phyloP scores from a whole-genome alignment of 495 filamentous ascomycete species.

The Aspergillus conjunctus region DNA sequence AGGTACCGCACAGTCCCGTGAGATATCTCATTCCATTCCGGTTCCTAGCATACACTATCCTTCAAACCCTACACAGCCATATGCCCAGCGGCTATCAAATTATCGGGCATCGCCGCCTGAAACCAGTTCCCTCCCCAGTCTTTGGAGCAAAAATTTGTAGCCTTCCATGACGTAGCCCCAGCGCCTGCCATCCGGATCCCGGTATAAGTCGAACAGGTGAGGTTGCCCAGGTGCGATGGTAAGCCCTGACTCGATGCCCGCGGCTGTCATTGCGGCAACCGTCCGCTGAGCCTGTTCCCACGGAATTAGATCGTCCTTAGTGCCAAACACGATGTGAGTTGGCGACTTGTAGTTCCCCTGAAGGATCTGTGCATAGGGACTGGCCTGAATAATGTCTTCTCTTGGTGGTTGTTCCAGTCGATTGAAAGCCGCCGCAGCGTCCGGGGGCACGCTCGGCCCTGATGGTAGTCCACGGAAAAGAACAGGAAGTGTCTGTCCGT shows the following conservation, averaged over 20 bases:
- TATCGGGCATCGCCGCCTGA: too few relatives aligned
- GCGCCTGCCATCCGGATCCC: too few relatives aligned
- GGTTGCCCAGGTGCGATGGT: background rate
- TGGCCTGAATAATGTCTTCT: constrained; percentile 35
- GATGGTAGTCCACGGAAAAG: constrained; percentile 25
- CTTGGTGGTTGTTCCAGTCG: constrained; percentile 21
- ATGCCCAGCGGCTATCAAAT: too few relatives aligned
- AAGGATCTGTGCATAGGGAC: constrained; percentile 23
- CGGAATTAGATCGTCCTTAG: constrained; percentile 48
- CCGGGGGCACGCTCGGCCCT: too few relatives aligned
- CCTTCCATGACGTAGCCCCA: too few relatives aligned
- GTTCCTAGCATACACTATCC: too few relatives aligned
- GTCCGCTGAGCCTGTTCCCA: constrained; percentile 42
- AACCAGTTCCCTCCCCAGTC: too few relatives aligned
- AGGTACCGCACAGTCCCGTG: too few relatives aligned
- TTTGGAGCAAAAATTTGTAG: too few relatives aligned
- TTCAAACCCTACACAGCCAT: too few relatives aligned
- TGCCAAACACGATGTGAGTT: constrained; percentile 50
- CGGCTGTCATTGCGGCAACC: constrained; percentile 18
- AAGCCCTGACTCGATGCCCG: background rate
- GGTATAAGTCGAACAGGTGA: background rate
- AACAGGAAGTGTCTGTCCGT: constrained; percentile 42
- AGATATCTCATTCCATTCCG: too few relatives aligned
- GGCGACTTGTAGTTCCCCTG: constrained; percentile 41
- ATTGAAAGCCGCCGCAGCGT: background rate